Evolutionary conservation across 495 filamentous ascomycete species (phyloP).

Genomic region (Xylaria nigripes): DNA sequence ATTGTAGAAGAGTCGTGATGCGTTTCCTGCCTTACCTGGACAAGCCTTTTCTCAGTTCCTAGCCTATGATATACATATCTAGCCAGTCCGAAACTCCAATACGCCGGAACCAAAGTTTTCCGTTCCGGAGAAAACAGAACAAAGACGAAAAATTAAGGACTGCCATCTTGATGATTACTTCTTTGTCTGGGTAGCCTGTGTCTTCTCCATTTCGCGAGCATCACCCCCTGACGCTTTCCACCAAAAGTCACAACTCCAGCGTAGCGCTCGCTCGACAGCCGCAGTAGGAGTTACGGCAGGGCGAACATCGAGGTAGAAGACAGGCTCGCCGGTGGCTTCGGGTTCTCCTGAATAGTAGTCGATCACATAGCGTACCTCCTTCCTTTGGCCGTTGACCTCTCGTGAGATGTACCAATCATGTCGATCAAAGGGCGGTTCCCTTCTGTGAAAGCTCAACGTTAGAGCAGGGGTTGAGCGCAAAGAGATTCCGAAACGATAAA

Average conservation of each 20-base stretch:
- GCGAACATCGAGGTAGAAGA: constrained; percentile 95
- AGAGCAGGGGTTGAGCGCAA: constrained; percentile 6
- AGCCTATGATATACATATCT: constrained; percentile 7
- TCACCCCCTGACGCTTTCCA: constrained; percentile 74
- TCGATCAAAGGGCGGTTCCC: constrained; percentile 87
- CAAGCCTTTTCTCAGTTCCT: constrained; percentile 4
- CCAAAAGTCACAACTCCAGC: constrained; percentile 94
- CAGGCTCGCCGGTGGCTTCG: constrained; percentile 83
- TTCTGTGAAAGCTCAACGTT: constrained; percentile 30
- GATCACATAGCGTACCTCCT: constrained; percentile 90
- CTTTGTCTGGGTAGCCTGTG: not conserved
- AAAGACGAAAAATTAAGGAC: not conserved
- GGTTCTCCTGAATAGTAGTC: constrained; percentile 90
- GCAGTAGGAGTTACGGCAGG: constrained; percentile 83
- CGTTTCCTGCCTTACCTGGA: constrained; percentile 4
- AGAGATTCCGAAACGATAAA: not conserved
- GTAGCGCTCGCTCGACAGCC: constrained; percentile 71
- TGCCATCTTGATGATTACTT: not conserved
- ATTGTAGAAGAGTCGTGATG: constrained; percentile 16
- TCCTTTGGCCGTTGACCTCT: constrained; percentile 46
- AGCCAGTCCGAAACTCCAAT: constrained; percentile 16
- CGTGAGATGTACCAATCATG: constrained; percentile 94
- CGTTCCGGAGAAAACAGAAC: not conserved
- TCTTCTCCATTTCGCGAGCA: constrained; percentile 33
- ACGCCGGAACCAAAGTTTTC: constrained; percentile 8